A percentile compares a stretch with the other conserved stretches of the same genome.
Evolutionary conservation across 495 filamentous ascomycete species (phyloP).

Genomic region (Tuber umbilicatum): DNA sequence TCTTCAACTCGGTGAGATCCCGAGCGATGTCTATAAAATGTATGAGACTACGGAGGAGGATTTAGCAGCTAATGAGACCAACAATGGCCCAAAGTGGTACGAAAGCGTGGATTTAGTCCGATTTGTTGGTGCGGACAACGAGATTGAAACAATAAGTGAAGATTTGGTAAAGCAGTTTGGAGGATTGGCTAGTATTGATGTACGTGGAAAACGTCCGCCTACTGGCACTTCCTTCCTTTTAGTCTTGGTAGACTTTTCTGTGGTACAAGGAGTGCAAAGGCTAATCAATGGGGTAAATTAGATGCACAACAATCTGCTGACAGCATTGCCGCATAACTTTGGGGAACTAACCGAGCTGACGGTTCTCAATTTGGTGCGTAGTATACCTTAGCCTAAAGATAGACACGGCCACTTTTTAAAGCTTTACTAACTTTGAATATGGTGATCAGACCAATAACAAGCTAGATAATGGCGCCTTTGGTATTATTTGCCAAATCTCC

Average conservation of each 20-base stretch:
- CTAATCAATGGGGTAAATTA: conserved; percentile 16
- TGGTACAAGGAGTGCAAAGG: neutral
- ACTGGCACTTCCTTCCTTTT: conserved; percentile 1
- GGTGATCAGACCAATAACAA: conserved; percentile 66
- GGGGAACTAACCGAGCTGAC: conserved; percentile 51
- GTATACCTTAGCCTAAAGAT: neutral
- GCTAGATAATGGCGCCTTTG: conserved; percentile 60
- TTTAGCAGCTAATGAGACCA: conserved; percentile 51
- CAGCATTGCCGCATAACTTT: conserved; percentile 65
- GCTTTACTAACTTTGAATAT: neutral
- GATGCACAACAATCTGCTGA: conserved; percentile 57
- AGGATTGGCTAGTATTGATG: conserved; percentile 71
- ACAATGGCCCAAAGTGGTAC: conserved; percentile 66
- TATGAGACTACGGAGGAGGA: conserved; percentile 57
- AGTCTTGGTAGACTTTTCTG: neutral
- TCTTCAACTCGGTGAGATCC: conserved; percentile 72
- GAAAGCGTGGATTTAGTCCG: conserved; percentile 88
- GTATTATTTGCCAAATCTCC: conserved; percentile 63
- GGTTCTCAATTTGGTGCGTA: conserved; percentile 67
- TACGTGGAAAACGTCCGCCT: conserved; percentile 53
- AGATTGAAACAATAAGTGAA: conserved; percentile 66
- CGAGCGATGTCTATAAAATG: conserved; percentile 80
- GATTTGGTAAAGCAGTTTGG: conserved; percentile 70
- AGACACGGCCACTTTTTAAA: neutral
- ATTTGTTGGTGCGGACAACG: conserved; percentile 87